These are phyloP conservation scores for Castanea crenata DNA, from an alignment of 306 rosid species.

Conservation along the genomic window DNA sequence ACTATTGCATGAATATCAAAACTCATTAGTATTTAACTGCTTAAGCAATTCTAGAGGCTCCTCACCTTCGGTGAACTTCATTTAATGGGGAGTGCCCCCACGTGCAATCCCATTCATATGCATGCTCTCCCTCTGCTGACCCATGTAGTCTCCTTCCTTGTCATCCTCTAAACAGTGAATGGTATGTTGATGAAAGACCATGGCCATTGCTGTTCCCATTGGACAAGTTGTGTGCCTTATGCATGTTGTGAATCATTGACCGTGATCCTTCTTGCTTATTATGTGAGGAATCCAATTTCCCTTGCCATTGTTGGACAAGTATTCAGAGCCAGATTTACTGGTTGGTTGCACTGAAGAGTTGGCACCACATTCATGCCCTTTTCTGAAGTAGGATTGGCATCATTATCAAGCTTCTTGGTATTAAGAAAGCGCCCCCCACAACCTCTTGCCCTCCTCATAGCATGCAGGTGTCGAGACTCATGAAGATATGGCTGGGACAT, in stretches of 20 bases:
- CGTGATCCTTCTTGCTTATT: slow-evolving; percentile 28
- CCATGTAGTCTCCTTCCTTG: slow-evolving; percentile 39
- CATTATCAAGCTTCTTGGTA: slow-evolving; percentile 52
- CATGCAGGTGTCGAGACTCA: slow-evolving; percentile 83
- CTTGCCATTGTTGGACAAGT: slow-evolving; percentile 24
- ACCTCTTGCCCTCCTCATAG: slow-evolving; percentile 89
- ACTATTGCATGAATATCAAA: not conserved
- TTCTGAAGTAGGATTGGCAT: slow-evolving; percentile 26
- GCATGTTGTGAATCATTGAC: slow-evolving; percentile 28
- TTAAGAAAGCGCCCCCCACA: slow-evolving; percentile 87
- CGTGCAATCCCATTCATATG: slow-evolving; percentile 41
- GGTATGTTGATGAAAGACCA: slow-evolving; percentile 33
- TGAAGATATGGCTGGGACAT: slow-evolving; percentile 82
- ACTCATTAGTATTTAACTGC: slow-evolving; percentile 19
- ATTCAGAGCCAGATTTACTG: slow-evolving; percentile 16
- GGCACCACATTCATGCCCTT: slow-evolving; percentile 22
- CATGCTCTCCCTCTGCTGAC: slow-evolving; percentile 44
- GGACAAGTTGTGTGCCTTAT: slow-evolving; percentile 30
- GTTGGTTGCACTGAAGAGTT: slow-evolving; percentile 27
- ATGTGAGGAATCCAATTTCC: slow-evolving; percentile 30
- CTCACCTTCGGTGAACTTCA: slow-evolving; percentile 30
- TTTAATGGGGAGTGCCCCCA: slow-evolving; percentile 46
- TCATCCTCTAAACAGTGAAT: slow-evolving; percentile 34
- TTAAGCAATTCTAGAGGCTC: slow-evolving; percentile 17
- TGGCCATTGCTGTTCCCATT: slow-evolving; percentile 29